These are phyloP conservation scores for Penicillium sp. DNA, from an alignment of 2,329 filamentous ascomycete species.

Conservation along the genomic window DNA sequence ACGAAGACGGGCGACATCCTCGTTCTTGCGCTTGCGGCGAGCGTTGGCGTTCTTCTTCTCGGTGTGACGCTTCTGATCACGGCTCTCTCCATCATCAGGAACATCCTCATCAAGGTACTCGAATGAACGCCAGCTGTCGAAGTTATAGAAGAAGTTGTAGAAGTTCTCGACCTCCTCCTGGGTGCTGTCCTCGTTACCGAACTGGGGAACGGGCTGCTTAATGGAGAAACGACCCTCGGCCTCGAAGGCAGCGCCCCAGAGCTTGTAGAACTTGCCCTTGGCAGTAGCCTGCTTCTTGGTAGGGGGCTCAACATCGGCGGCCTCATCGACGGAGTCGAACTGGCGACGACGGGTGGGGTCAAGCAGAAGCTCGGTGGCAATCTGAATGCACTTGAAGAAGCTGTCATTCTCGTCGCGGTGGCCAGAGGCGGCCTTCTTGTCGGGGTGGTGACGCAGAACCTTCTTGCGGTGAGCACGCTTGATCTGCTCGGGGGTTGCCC, in stretches of 20 bases:
- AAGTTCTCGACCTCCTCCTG: conserved; percentile 91
- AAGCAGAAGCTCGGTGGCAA: conserved; percentile 88
- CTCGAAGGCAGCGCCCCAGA: conserved; percentile 88
- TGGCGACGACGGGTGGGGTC: conserved; percentile 92
- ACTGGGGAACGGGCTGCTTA: conserved; percentile 78
- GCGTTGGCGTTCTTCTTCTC: conserved; percentile 98
- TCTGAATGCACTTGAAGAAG: conserved; percentile 99
- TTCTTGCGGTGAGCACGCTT: conserved; percentile 99
- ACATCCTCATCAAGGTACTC: conserved; percentile 99
- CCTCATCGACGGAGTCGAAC: conserved; percentile 95
- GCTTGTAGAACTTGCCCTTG: conserved; percentile 91
- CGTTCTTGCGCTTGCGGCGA: conserved; percentile 98
- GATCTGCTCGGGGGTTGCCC: conserved; percentile 95
- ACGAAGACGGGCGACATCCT: conserved; percentile 89
- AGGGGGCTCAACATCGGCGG: conserved; percentile 87
- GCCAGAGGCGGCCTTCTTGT: conserved; percentile 94
- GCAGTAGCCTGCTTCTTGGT: conserved; percentile 78
- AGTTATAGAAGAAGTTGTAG: conserved; percentile 99
- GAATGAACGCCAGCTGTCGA: conserved; percentile 96
- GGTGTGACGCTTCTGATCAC: conserved; percentile 96
- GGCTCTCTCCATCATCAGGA: conserved; percentile 97
- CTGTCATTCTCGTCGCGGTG: conserved; percentile 82
- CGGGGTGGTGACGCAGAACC: conserved; percentile 97
- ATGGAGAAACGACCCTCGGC: conserved; percentile 92
- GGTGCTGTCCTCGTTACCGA: conserved; percentile 79